Base-by-base conservation (phyloP, 176 grass and related monocot genomes). In the Saccharum officinarum region DNA sequence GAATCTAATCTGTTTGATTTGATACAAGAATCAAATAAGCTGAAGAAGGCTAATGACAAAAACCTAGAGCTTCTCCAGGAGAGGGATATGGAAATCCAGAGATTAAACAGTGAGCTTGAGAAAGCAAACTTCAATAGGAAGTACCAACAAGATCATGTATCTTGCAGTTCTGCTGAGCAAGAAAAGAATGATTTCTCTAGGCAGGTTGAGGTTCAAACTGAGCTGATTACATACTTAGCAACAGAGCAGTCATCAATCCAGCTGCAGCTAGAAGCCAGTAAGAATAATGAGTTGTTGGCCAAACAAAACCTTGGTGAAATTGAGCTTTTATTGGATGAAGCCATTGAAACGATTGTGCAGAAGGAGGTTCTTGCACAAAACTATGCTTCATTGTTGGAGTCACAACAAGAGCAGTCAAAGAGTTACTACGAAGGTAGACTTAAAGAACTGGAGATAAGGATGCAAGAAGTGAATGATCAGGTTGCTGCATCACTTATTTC, bases 101-200 rank as follows among this genome's bases (percentile, higher is more conserved):
- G 85, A 76, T 90, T 93, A 85, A 89, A 95, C 75, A 87, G 67
- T 78, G 95, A 93, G 70, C 82, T 95, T 82, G 89, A 93, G 28
- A 88, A 89, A 83, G 91, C 81, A 59, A 80, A 83, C 75, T 79
- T 95, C 80, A 93, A 93, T 74, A 79, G 42, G 73, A 94, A 85
- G 46, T 86, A 69, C 62, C 85, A 92, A 67, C 82, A 70, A 66
- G 82, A 94, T 67, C 91, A 90, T 63, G 72, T 49, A 76, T 60
- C 52, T 22, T 57, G 52, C 52, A 57, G 52, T 57, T 57, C 18
- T 57, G 7, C 18, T 16, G 18, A 22, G 18, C 52, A 22, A 86
- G 92, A 94, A 88, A 98, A 86, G 87, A 89, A 98, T 75, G 89
- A 91, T 88, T 81, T 94, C 39, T 57, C 86, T 62, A 89, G 80